phyloP scores from a whole-genome alignment of 2,329 filamentous ascomycete genomes.

The Diaporthe nobilis region DNA sequence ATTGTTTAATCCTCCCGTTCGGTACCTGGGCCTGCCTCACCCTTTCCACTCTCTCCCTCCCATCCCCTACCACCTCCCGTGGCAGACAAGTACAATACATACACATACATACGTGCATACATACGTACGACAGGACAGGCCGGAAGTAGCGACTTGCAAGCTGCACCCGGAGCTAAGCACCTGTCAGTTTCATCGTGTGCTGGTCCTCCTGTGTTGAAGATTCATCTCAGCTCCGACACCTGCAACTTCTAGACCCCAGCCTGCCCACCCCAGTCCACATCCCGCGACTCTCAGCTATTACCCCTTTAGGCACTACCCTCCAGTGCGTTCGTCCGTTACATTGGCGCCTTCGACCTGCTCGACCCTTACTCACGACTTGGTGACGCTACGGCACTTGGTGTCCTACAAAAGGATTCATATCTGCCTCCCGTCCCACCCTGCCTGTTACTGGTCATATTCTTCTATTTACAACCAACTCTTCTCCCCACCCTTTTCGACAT shows the following conservation, averaged over 20 bases:
- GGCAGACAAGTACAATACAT: background rate
- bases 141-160: slow-evolving; percentile 42
- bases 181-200: slow-evolving; percentile 48
- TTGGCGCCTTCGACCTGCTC: slow-evolving; percentile 33
- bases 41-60: background rate
- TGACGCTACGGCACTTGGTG: slow-evolving; percentile 39
- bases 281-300: slow-evolving; percentile 41
- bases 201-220: slow-evolving; percentile 39
- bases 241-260: slow-evolving; percentile 27
- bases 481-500: background rate
- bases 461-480: slow-evolving; percentile 20
- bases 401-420: slow-evolving; percentile 41
- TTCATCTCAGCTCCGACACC: slow-evolving; percentile 36
- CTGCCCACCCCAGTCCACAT: slow-evolving; percentile 35
- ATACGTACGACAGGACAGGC: background rate
- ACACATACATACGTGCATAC: background rate
- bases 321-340: slow-evolving; percentile 40
- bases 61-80: background rate
- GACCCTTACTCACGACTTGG: slow-evolving; percentile 27
- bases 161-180: slow-evolving; percentile 43
- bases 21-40: slow-evolving; percentile 39
- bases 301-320: slow-evolving; percentile 40
- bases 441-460: slow-evolving; percentile 9
- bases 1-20: slow-evolving; percentile 44
- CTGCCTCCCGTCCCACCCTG: slow-evolving; percentile 33